Conservation (phyloP, 805 yeast species). For the Kazachstania bromeliacearum region DNA sequence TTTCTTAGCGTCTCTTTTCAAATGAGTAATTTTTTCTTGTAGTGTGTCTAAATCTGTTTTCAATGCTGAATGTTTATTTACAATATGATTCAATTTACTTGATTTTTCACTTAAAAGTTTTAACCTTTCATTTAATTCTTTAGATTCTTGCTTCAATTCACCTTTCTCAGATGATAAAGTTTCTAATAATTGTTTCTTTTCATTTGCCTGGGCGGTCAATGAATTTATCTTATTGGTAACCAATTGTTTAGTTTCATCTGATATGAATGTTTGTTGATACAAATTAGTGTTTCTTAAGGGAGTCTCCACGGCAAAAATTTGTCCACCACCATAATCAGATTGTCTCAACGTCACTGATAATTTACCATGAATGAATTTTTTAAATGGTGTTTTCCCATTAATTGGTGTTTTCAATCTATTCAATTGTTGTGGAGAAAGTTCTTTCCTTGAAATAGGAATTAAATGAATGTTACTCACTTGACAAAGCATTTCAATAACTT, state of each 20-base stretch:
- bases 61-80: slow-evolving; percentile 16
- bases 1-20: slow-evolving; percentile 32
- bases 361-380: slow-evolving; percentile 52
- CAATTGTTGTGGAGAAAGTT: slow-evolving; percentile 35
- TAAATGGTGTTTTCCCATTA: slow-evolving; percentile 38
- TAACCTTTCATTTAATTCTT: slow-evolving; percentile 8
- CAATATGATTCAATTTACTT: slow-evolving; percentile 11
- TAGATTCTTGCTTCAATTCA: slow-evolving; percentile 6
- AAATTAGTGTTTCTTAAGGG: slow-evolving; percentile 12
- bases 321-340: slow-evolving; percentile 58
- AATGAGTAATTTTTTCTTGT: slow-evolving; percentile 25
- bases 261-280: slow-evolving; percentile 19
- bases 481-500: slow-evolving; percentile 65
- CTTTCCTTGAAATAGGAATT: slow-evolving; percentile 55
- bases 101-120: slow-evolving; percentile 12
- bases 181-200: slow-evolving; percentile 9
- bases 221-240: slow-evolving; percentile 12
- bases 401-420: slow-evolving; percentile 31
- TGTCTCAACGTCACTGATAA: slow-evolving; percentile 39
- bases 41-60: slow-evolving; percentile 23
- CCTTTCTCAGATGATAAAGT: slow-evolving; percentile 8
- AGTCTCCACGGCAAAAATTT: slow-evolving; percentile 33
- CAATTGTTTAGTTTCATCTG: slow-evolving; percentile 17
- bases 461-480: slow-evolving; percentile 39
- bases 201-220: slow-evolving; percentile 7